Evolutionary conservation across 2,329 filamentous ascomycete species (phyloP).

Genomic region (Daldinia sp.): DNA sequence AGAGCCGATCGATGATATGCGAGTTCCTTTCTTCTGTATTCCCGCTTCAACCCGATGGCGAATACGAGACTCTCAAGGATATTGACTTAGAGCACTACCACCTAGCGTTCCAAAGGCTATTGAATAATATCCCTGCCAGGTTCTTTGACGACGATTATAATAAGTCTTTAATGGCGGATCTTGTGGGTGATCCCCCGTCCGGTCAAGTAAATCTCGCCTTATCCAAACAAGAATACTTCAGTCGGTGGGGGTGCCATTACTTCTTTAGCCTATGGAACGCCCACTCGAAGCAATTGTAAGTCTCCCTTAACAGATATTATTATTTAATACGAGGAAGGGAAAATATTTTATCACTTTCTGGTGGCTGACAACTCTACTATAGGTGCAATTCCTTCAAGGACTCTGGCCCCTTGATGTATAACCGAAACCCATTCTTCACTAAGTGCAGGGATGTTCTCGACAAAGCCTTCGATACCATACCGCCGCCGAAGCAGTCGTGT

Average conservation of each 20-base stretch:
- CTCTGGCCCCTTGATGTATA: slow-evolving; percentile 67
- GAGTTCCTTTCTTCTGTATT: slow-evolving; percentile 62
- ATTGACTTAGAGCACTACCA: slow-evolving; percentile 36
- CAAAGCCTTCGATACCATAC: slow-evolving; percentile 59
- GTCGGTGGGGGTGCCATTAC: slow-evolving; percentile 69
- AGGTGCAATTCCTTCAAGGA: slow-evolving; percentile 73
- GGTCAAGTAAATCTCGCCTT: slow-evolving; percentile 67
- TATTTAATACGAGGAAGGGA: not conserved
- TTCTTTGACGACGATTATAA: slow-evolving; percentile 57
- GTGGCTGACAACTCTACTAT: slow-evolving; percentile 5
- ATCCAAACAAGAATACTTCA: slow-evolving; percentile 54
- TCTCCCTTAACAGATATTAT: not conserved
- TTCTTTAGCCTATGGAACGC: slow-evolving; percentile 68
- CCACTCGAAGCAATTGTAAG: slow-evolving; percentile 64
- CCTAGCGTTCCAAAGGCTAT: slow-evolving; percentile 48
- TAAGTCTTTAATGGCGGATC: slow-evolving; percentile 62
- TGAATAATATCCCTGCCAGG: slow-evolving; percentile 52
- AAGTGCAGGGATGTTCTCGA: slow-evolving; percentile 64
- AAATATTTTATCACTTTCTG: not conserved
- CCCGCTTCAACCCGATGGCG: slow-evolving; percentile 52
- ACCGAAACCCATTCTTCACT: slow-evolving; percentile 65
- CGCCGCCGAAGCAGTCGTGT: slow-evolving; percentile 58
- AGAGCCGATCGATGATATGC: slow-evolving; percentile 64
- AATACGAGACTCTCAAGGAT: slow-evolving; percentile 51
- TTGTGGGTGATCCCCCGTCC: slow-evolving; percentile 57